Evolutionary conservation across 805 yeast species (phyloP).

Genomic region (Cyberlindnera saturnus): DNA sequence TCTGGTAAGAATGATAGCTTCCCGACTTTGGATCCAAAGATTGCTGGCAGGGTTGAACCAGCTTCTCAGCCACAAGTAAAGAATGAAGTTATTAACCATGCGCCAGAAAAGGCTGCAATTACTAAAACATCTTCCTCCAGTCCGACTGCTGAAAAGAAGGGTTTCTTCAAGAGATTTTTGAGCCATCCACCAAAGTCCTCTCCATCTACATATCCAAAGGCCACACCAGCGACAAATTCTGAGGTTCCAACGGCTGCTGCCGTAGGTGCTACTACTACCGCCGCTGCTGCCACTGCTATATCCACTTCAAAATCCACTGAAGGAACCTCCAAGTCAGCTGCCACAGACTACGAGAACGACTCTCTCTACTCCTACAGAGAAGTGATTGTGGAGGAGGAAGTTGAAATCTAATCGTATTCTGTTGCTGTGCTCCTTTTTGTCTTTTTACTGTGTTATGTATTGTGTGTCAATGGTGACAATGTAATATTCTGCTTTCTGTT

Average conservation of each 20-base stretch:
- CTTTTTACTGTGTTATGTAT: neutral
- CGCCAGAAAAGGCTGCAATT: neutral
- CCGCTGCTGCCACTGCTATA: slow-evolving; percentile 1
- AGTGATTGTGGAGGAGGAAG: slow-evolving; percentile 17
- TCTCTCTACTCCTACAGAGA: slow-evolving; percentile 20
- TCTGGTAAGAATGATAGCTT: slow-evolving; percentile 3
- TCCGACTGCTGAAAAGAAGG: slow-evolving; percentile 4
- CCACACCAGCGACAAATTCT: slow-evolving; percentile 7
- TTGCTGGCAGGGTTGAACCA: slow-evolving; percentile 7
- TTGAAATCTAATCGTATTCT: slow-evolving; percentile 3
- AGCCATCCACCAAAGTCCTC: slow-evolving; percentile 4
- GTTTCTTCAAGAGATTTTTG: slow-evolving; percentile 9
- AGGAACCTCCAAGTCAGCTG: slow-evolving; percentile 1
- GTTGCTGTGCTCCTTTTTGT: neutral
- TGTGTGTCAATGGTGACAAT: neutral
- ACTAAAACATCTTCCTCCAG: neutral
- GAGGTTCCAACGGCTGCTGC: neutral
- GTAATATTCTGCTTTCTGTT: no score
- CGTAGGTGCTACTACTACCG: neutral
- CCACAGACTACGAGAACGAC: slow-evolving; percentile 8
- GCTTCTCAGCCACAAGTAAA: no score
- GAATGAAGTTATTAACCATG: no score
- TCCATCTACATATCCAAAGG: slow-evolving; percentile 2
- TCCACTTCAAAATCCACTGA: neutral
- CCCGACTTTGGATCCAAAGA: slow-evolving; percentile 20